A percentile compares a stretch with the other conserved stretches of the same genome.
phyloP scores from a whole-genome alignment of 768 basidiomycete genomes.

The Cytidiella melzeri region DNA sequence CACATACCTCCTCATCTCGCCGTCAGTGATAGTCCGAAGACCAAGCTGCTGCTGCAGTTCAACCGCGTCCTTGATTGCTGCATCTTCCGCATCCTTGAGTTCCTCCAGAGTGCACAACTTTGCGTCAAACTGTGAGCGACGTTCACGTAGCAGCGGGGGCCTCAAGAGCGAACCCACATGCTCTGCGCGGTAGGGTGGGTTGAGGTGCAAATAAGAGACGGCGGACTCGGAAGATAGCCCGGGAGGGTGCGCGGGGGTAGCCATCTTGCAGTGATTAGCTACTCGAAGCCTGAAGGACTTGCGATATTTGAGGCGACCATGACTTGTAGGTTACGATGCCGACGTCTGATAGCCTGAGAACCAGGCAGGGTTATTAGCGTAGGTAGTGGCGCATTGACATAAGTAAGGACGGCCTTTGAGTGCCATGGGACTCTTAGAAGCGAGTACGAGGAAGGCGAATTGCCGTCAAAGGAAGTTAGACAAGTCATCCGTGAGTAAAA shows the following conservation, averaged over 20 bases:
- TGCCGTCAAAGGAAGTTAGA: too few relatives aligned
- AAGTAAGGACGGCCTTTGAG: too few relatives aligned
- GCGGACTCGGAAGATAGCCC: neutral
- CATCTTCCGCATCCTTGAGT: slow-evolving; percentile 42
- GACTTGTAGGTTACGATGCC: too few relatives aligned
- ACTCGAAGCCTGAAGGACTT: too few relatives aligned
- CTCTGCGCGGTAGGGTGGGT: slow-evolving; percentile 42
- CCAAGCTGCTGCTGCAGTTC: slow-evolving; percentile 50
- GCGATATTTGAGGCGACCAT: too few relatives aligned
- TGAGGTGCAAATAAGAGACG: slow-evolving; percentile 13
- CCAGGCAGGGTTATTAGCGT: too few relatives aligned
- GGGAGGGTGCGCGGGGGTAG: neutral
- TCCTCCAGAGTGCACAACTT: slow-evolving; percentile 36
- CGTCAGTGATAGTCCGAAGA: slow-evolving; percentile 53
- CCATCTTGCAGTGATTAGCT: too few relatives aligned
- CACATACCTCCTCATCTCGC: slow-evolving; percentile 36
- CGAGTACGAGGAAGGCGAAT: too few relatives aligned
- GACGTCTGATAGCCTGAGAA: too few relatives aligned
- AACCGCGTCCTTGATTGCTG: slow-evolving; percentile 45
- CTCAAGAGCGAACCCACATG: slow-evolving; percentile 61
- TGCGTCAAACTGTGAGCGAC: slow-evolving; percentile 37
- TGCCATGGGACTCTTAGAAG: too few relatives aligned
- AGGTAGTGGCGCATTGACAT: too few relatives aligned
- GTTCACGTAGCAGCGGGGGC: slow-evolving; percentile 40
- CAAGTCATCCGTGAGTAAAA: too few relatives aligned